Conservation (phyloP, 2,329 filamentous ascomycete genomes). For the Metarhizium robertsii region DNA sequence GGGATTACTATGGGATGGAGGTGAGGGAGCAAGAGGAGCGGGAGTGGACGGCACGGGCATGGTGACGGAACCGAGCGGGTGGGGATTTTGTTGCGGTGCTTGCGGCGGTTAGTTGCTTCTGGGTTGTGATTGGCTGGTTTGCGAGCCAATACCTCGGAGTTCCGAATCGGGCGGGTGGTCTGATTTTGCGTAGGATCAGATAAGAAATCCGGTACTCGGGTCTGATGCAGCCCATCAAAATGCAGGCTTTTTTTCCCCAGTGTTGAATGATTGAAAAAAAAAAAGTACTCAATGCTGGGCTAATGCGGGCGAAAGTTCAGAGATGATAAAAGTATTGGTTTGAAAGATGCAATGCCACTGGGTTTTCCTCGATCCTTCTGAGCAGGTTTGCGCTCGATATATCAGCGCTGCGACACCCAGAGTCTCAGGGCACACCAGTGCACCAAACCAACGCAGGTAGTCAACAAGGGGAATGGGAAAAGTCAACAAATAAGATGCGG, state of each 20-base stretch:
- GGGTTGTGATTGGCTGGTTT: conserved; percentile 5
- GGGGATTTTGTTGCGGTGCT: conserved; percentile 7
- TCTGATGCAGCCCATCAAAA: background rate
- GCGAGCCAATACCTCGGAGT: conserved; percentile 14
- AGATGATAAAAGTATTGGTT: background rate
- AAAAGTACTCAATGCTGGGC: background rate
- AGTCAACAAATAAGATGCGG: background rate
- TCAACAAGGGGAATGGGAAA: background rate
- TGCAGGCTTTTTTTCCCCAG: background rate
- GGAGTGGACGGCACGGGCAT: conserved; percentile 14
- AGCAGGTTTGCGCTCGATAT: conserved; percentile 3
- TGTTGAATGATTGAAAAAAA: background rate
- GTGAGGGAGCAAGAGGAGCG: conserved; percentile 12
- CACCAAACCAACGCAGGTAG: background rate
- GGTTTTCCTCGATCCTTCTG: background rate
- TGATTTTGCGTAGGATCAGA: conserved; percentile 6
- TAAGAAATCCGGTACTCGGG: background rate
- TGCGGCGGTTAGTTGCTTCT: conserved; percentile 2
- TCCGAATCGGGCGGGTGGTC: conserved; percentile 13
- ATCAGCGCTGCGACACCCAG: background rate
- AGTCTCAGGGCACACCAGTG: background rate
- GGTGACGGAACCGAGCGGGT: conserved; percentile 7
- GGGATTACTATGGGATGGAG: conserved; percentile 4
- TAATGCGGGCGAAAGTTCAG: background rate
- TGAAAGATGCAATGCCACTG: background rate